These are phyloP conservation scores for Psilocybe cubensis DNA, from an alignment of 768 basidiomycete species.

Conservation along the genomic window DNA sequence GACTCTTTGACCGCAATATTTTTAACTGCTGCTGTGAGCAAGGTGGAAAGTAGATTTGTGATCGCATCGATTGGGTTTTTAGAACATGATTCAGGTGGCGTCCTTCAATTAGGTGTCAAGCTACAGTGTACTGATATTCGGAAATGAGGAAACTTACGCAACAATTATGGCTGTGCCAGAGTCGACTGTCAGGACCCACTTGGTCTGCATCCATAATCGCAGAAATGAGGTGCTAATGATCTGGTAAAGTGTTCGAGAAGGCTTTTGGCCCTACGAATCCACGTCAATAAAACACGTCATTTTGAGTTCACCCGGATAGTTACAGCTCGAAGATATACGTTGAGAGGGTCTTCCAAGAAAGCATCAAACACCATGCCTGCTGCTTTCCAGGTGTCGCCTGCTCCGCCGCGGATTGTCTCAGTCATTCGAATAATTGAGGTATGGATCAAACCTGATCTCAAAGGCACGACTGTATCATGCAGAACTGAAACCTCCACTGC, in stretches of 20 bases:
- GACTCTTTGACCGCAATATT: background rate
- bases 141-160: constrained; percentile 19
- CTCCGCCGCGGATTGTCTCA: background rate
- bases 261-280: background rate
- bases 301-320: too few relatives aligned
- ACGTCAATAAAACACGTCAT: background rate
- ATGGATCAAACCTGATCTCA: background rate
- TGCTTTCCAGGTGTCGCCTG: constrained; percentile 28
- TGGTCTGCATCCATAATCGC: constrained; percentile 23
- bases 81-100: constrained; percentile 1
- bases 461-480: background rate
- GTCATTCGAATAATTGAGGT: background rate
- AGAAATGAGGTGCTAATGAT: background rate
- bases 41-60: background rate
- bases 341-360: constrained; percentile 22
- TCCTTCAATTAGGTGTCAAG: background rate
- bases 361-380: constrained; percentile 24
- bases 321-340: constrained; percentile 18
- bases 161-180: constrained; percentile 25
- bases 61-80: constrained; percentile 4
- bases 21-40: background rate
- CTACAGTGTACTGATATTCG: background rate
- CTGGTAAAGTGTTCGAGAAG: background rate
- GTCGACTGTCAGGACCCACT: constrained; percentile 26
- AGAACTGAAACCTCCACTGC: background rate